These are phyloP conservation scores for Dactylellina leptospora DNA, from an alignment of 2,329 filamentous ascomycete species.

Conservation along the genomic window DNA sequence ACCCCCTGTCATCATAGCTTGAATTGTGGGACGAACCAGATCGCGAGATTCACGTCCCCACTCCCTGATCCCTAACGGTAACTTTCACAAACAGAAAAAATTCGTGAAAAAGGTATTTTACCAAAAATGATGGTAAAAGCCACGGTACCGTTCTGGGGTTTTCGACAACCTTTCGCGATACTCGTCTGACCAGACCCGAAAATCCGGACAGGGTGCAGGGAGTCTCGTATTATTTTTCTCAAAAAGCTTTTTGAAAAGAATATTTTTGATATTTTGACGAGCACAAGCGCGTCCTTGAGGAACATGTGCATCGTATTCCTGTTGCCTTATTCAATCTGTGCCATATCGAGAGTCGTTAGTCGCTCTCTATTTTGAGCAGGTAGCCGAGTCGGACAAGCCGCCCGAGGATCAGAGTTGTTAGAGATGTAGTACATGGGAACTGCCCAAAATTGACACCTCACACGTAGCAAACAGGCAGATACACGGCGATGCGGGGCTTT, in stretches of 20 bases:
- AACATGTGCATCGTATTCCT: constrained; percentile 32
- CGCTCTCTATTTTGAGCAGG: constrained; percentile 48
- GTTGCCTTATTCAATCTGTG: constrained; percentile 41
- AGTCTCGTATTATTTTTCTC: not conserved
- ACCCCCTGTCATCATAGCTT: constrained; percentile 49
- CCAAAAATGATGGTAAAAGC: constrained; percentile 31
- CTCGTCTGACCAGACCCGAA: constrained; percentile 36
- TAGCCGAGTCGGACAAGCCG: constrained; percentile 54
- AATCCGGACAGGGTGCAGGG: constrained; percentile 41
- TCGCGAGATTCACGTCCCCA: constrained; percentile 53
- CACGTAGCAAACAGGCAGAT: constrained; percentile 44
- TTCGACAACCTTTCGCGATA: constrained; percentile 48
- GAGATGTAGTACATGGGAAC: constrained; percentile 15
- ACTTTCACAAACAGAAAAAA: constrained; percentile 34
- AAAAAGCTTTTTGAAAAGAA: not conserved
- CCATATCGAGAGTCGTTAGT: constrained; percentile 30
- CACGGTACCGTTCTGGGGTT: constrained; percentile 31
- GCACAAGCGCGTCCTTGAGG: constrained; percentile 30
- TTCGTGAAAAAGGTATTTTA: constrained; percentile 19
- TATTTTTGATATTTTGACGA: constrained; percentile 12
- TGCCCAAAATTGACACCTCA: constrained; percentile 53
- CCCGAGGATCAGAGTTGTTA: constrained; percentile 43
- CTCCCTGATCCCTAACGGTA: constrained; percentile 47
- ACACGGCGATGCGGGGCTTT: constrained; percentile 32
- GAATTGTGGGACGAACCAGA: constrained; percentile 53